Base-by-base conservation (phyloP, 2,329 filamentous ascomycete genomes). In the Colletotrichum salicis region DNA sequence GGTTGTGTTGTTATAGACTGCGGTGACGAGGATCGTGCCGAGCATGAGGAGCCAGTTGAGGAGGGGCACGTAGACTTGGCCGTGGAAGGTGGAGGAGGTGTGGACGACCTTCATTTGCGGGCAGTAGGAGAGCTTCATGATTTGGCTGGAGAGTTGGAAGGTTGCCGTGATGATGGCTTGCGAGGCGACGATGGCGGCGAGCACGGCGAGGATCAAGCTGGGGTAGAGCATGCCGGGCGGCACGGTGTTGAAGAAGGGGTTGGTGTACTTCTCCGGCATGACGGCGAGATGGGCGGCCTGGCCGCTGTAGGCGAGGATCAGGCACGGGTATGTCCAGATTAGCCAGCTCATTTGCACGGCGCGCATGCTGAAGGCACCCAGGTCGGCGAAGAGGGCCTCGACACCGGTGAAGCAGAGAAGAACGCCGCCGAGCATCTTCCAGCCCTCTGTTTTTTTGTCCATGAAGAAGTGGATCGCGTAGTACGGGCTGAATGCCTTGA, bases 41-140 rank as follows among this genome's bases (percentile, higher is more conserved):
- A 93, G 84, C 90, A 95, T 92, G 73, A 95, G 84, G 1, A 95
- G 82, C 91, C 93, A 95, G 77, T 95, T 95, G 4, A 90, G 89
- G 13, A 93, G 82, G 0, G 93, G 93, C 19, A 96, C 90, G 76
- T 94, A 95, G 0, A 95, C 84, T 77, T 96, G 93, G 3, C 92
- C 92, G 75, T 94, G 90, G 74, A 94, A 93, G 2, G 82, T 86
- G 45, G 86, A 88, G 6, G 91, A 93, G 0, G 92, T 94, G 77
- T 95, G 92, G 1, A 92, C 86, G 4, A 93, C 86, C 75, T 92
- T 90, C 78, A 95, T 90, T 73, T 94, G 92, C 0, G 93, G 93
- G 73, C 94, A 94, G 79, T 95, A 95, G 0, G 85, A 87, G 33
- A 88, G 79, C 72, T 85, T 92, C 90, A 94, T 94, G 73, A 94